Conservation (phyloP, 352 stramenopile species). For the Phytophthora rubi region DNA sequence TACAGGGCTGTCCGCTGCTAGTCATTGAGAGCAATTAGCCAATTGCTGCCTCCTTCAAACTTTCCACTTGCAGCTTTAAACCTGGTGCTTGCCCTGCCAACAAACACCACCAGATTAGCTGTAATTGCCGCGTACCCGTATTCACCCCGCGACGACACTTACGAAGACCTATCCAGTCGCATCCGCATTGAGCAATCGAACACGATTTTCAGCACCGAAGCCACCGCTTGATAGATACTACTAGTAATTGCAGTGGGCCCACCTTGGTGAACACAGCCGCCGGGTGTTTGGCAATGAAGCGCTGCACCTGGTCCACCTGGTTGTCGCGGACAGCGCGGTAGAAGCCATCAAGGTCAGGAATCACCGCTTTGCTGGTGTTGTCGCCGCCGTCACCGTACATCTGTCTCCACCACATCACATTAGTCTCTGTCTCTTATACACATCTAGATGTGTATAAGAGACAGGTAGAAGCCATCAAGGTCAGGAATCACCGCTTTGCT, state of each 20-base stretch:
- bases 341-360: constrained; percentile 19
- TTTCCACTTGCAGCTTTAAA: constrained; percentile 7
- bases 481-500: not conserved
- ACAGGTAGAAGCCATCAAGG: constrained; percentile 32
- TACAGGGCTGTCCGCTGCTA: constrained; percentile 69
- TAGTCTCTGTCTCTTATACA: no score
- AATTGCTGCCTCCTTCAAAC: not conserved
- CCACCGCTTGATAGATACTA: constrained; percentile 6
- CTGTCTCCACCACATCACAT: constrained; percentile 38
- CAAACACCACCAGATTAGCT: not conserved
- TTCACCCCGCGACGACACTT: not conserved
- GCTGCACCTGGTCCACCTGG: constrained; percentile 32
- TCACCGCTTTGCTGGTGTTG: not conserved
- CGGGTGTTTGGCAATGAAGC: constrained; percentile 33
- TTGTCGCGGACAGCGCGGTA: constrained; percentile 52
- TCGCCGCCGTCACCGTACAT: constrained; percentile 9
- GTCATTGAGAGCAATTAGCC: constrained; percentile 1
- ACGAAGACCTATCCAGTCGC: constrained; percentile 29
- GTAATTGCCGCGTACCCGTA: no score
- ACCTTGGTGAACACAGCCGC: constrained; percentile 54
- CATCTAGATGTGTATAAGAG: no score
- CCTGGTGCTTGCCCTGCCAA: constrained; percentile 32
- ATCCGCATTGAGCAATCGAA: not conserved
- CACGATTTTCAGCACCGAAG: constrained; percentile 14
- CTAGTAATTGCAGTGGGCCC: not conserved